Base-by-base conservation (phyloP, 306 rosid genomes). In the Prosopis cineraria region DNA sequence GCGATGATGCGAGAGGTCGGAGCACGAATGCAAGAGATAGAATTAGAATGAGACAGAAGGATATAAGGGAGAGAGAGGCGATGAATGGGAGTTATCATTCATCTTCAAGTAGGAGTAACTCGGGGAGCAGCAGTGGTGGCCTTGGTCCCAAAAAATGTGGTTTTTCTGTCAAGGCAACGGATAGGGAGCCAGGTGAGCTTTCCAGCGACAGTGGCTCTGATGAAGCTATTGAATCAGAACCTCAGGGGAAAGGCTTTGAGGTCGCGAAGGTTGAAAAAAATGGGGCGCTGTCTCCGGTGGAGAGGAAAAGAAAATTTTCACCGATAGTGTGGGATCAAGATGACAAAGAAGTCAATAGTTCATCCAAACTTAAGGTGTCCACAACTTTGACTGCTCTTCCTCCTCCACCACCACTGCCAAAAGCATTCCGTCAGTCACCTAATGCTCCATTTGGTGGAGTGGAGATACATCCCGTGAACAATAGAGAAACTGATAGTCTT, bases 151-250 rank as follows among this genome's bases (percentile, higher is more conserved):
- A 85, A 72, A 85, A 84, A 44, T 82, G 89, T 88, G 94, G 56
- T 25, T 80, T 87, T 76, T 73, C 86, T 12, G 82, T 58, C 6
- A 89, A 80, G 87, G 29, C 87, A 2, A 20, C 83, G 63, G 99
- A 96, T 59, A 90, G 84, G 81, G 99, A 93, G 84, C 98, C 99
- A 0, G 99, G 99, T 41, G 99, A 96, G 62, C 90, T 96, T 84
- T 96, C 99, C 3, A 96, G 97, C 75, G 99, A 91, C 85, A 94
- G 97, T 52, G 96, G 97, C 33, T 91, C 99, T 50, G 97, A 96
- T 64, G 99, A 88, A 79, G 96, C 90, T 79, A 73, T 82, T 83
- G 98, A 95, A 60, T 92, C 89, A 0, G 89, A 81, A 40, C 40
- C 82, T 5, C 76, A 78, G 82, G 43, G 58, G 40, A 87, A 86